Base-by-base conservation (phyloP, 2,329 filamentous ascomycete species). In the Aspergillus intermedius region DNA sequence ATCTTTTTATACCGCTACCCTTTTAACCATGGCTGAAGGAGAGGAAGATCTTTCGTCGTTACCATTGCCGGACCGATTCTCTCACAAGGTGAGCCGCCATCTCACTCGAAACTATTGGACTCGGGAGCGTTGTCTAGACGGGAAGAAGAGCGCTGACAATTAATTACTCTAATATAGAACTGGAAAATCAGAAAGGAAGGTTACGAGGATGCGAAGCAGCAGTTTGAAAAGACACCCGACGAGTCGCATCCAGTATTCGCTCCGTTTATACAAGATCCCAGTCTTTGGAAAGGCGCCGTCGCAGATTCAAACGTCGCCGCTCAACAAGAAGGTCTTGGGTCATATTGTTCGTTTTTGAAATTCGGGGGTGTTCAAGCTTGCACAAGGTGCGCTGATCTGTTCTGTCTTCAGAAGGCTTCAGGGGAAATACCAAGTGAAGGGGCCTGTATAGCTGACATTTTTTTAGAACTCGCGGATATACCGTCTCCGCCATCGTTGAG, bases 151-250 rank as follows among this genome's bases (percentile, higher is more conserved):
- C 44, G 19, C 28, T 22, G 19, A 46, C 46, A 23, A 45, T 12
- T n/a, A 4, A 25, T 35, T 3, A 23, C 43, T 25, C 12, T 17
- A 13, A 39, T 28, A 23, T 60, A 87, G 86, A 82, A 87, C 63
- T 98, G 93, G 93, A 98, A 98, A 79, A 91, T 95, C 39, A 82
- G 93, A 63, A 98, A 98, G 74, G 83, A 83, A 64, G 93, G 84
- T 46, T 98, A 97, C 67, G 93, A 98, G 77, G 89, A 93, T 58
- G 91, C 89, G 17, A 82, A 86, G 37, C 91, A 93, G 69, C 81
- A 85, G 58, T 97, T 98, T 68, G 85, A 90, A 65, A 76, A 81
- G 50, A 89, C 91, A 5, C 84, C 88, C 52, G 86, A 91, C 71
- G 91, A 97, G 66, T 80, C 83, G 59, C 87, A 94, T 65, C 84